Base-by-base conservation (phyloP, 2,329 filamentous ascomycete genomes). In the Tolypocladium capitatum region DNA sequence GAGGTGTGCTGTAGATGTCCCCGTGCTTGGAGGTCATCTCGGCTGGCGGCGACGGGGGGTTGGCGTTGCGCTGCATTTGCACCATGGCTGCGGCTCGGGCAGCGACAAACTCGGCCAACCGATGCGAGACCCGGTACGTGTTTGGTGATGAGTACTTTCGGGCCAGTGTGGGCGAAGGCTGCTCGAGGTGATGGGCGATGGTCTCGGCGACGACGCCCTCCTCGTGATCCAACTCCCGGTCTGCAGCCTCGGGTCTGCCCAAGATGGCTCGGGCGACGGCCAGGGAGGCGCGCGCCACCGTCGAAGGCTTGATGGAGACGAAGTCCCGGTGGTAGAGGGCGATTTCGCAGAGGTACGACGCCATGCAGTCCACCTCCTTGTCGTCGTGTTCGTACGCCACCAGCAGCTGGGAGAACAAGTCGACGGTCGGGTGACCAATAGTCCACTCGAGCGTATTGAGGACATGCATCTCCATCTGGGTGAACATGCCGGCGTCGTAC, bases 381-480 rank as follows among this genome's bases (percentile, higher is more conserved):
- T 95, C 87, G 60, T 84, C 78, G 31, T 69, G 68, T 63, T 86
- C 86, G 64, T 95, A 87, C 42, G 86, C 78, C 35, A 94, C 78
- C 52, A 91, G 88, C 52, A 96, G 72, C 62, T 95, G 86, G 43
- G 94, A 77, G 69, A 96, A 98, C 64, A 84, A 86, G 67, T 97
- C 91, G 55, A 96, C 86, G 28, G 92, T 97, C 1, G 92, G 90
- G 69, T 97, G 91, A 48, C 92, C 92, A 56, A 98, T 86, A 56
- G 84, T 81, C 92, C 92, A 98, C 64, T 94, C 88, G 50, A 98
- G 78, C 1, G 92, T 98, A 70, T 96, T 94, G 58, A 98, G 78
- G 34, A 98, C 91, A 66, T 98, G 92, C 90, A 94, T 97, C 72
- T 98, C 92, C 92, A 98, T 98, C 68, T 98, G 92, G 11, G 90